A percentile compares a stretch with the other conserved stretches of the same genome.
These are phyloP conservation scores for Flaveria brownii DNA, from an alignment of 129 eudicot species.

Conservation along the genomic window DNA sequence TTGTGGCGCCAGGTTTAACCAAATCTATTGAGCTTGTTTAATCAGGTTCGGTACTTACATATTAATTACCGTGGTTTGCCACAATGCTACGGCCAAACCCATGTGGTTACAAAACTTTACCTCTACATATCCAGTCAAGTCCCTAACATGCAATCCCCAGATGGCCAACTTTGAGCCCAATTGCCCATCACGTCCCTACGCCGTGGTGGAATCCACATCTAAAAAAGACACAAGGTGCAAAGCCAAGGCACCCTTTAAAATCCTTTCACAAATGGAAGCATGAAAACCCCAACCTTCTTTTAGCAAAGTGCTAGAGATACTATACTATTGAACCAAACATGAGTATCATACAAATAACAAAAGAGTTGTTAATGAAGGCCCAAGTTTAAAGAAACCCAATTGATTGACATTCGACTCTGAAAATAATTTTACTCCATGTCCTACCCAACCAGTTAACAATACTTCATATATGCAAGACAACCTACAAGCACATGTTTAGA, in stretches of 20 bases:
- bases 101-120: constrained; percentile 33
- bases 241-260: constrained; percentile 39
- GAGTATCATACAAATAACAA: not conserved
- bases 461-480: not conserved
- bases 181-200: constrained; percentile 59
- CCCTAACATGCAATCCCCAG: constrained; percentile 11
- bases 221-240: constrained; percentile 60
- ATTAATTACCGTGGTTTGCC: not conserved
- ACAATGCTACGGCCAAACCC: constrained; percentile 27
- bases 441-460: not conserved
- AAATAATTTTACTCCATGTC: not conserved
- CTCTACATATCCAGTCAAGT: constrained; percentile 32
- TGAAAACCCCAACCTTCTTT: constrained; percentile 7
- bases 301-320: not conserved
- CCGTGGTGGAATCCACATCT: constrained; percentile 64
- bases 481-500: not conserved
- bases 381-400: not conserved
- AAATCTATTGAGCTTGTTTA: not conserved
- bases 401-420: not conserved
- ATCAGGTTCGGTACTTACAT: constrained; percentile 7
- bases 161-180: constrained; percentile 54
- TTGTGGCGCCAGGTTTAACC: not conserved
- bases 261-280: constrained; percentile 30
- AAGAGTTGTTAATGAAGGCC: not conserved
- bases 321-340: not conserved